Conservation (phyloP, 2,329 filamentous ascomycete genomes). For the Coniella lustricola region DNA sequence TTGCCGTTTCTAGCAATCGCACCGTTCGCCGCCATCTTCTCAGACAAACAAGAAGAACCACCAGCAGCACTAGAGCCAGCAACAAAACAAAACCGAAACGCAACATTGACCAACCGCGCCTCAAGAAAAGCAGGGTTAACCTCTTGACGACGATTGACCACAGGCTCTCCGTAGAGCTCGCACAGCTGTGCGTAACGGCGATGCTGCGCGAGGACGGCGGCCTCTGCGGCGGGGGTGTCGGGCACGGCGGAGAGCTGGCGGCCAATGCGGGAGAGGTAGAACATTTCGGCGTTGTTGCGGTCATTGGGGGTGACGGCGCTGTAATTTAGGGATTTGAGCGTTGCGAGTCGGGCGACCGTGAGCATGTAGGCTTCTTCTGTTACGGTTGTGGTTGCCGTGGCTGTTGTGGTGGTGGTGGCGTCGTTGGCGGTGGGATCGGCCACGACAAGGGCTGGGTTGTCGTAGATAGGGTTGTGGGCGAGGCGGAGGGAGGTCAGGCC, state of each 20-base stretch:
- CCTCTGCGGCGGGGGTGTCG: slow-evolving; percentile 40
- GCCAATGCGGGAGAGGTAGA: slow-evolving; percentile 80
- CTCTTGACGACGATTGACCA: slow-evolving; percentile 47
- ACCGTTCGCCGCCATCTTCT: not conserved
- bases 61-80: too few species aligned
- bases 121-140: slow-evolving; percentile 77
- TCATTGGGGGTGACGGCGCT: slow-evolving; percentile 65
- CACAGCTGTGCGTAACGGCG: slow-evolving; percentile 70
- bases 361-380: slow-evolving; percentile 86
- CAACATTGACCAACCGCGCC: slow-evolving; percentile 63
- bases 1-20: too few species aligned
- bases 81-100: slow-evolving; percentile 13
- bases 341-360: slow-evolving; percentile 66
- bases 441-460: slow-evolving; percentile 35
- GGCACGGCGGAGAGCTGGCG: slow-evolving; percentile 61
- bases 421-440: slow-evolving; percentile 13
- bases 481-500: slow-evolving; percentile 69
- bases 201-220: slow-evolving; percentile 54
- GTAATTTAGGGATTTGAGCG: slow-evolving; percentile 66
- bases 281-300: slow-evolving; percentile 81
- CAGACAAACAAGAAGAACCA: not conserved
- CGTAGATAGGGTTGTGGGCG: slow-evolving; percentile 79
- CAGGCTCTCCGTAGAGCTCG: slow-evolving; percentile 65
- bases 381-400: slow-evolving; percentile 39
- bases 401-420: slow-evolving; percentile 28